Base-by-base conservation (phyloP, 1,284 basidiomycete genomes). In the Mycena sp. region DNA sequence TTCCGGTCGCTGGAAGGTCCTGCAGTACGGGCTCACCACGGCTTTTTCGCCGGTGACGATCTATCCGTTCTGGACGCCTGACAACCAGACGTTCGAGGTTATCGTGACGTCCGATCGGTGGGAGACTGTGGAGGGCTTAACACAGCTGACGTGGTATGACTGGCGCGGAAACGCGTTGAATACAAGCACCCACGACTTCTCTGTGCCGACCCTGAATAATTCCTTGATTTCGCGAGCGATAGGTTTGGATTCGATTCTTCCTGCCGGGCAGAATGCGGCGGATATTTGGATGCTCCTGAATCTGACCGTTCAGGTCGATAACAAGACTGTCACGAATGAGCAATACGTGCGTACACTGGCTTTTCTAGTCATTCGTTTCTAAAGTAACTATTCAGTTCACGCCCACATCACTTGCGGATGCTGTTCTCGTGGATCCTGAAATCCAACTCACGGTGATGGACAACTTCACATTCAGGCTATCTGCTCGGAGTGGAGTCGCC, bases 1-100 rank as follows among this genome's bases (percentile, higher is more conserved):
- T 68, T 85, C 83, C 3, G 87, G 87, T 2, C 72, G 87, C 32
- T 89, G 87, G 87, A 89, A 89, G 73, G 83, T 86, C 4, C 74
- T 86, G 58, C 80, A 87, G 60, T 88, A 89, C 67, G 82, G 77
- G 5, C 72, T 86, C 64, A 75, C 81, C 7, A 74, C 72, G 21
- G 77, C 80, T 6, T 88, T 83, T 71, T 76, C 81, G 0, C 83
- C 85, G 2, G 73, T 89, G 9, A 76, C 79, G 46, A 80, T 85
- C 62, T 84, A 83, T 62, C 83, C 86, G 14, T 87, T 88, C 74
- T 86, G 82, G 82, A 83, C 80, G 26, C 76, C 81, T 1, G 75
- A 75, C 14, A 85, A 81, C 56, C 74, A 84, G 70, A 81, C 78
- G 19, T 69, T 88, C 43, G 79, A 86, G 67, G 77, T 87, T 6